Evolutionary conservation across 352 stramenopile genomes (phyloP).

Genomic region (Phytophthora boehmeriae): DNA sequence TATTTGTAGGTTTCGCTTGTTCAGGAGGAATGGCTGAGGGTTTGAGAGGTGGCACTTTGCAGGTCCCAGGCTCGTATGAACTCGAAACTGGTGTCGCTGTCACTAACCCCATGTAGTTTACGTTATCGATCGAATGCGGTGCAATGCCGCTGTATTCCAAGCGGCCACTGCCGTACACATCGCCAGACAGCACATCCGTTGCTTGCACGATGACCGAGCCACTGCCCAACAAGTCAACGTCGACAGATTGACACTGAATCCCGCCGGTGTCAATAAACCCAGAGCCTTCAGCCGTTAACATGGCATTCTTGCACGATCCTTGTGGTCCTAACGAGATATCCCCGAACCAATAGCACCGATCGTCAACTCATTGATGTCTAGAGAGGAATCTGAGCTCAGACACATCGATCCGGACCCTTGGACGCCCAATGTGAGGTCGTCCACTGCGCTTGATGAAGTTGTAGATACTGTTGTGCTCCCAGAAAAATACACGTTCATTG

Average conservation of each 20-base stretch:
- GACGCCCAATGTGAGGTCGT: background rate
- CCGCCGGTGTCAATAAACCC: constrained; percentile 25
- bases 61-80: constrained; percentile 18
- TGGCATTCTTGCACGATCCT: constrained; percentile 16
- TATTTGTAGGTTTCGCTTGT: background rate
- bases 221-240: constrained; percentile 27
- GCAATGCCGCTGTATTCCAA: constrained; percentile 18
- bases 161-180: constrained; percentile 27
- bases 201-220: constrained; percentile 33
- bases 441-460: background rate
- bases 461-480: constrained; percentile 1
- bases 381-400: constrained; percentile 11
- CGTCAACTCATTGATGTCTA: constrained; percentile 6
- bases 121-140: constrained; percentile 25
- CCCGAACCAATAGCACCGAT: constrained; percentile 17
- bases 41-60: constrained; percentile 3
- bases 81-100: constrained; percentile 3
- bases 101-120: constrained; percentile 27
- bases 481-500: constrained; percentile 9
- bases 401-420: constrained; percentile 22
- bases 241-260: constrained; percentile 21
- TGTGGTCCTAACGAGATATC: constrained; percentile 17
- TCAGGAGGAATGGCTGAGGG: background rate
- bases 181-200: constrained; percentile 20
- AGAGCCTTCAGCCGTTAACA: constrained; percentile 15